phyloP scores from a whole-genome alignment of 306 rosid species.

The Dryas alaskensis region DNA sequence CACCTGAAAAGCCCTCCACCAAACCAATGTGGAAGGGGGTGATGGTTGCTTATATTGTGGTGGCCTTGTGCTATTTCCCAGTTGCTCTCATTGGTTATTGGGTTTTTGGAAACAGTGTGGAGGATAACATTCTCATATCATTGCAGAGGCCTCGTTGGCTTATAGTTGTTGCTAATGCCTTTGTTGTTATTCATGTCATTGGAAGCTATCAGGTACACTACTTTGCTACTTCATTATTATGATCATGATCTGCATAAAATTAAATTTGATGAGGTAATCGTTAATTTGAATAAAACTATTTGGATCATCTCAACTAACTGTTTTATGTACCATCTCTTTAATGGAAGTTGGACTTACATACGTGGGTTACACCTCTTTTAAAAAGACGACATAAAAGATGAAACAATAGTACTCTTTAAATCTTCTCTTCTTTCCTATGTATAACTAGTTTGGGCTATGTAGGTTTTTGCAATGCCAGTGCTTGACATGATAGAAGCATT shows the following conservation, averaged over 20 bases:
- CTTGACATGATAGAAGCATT: slow-evolving; percentile 36
- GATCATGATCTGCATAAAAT: background rate
- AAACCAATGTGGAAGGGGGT: slow-evolving; percentile 49
- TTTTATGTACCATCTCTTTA: background rate
- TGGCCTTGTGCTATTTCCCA: slow-evolving; percentile 43
- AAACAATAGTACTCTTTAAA: no score
- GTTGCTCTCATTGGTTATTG: slow-evolving; percentile 38
- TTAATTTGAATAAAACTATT: no score
- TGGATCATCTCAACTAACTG: no score
- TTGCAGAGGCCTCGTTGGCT: slow-evolving; percentile 41
- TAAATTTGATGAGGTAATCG: background rate
- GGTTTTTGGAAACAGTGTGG: slow-evolving; percentile 35
- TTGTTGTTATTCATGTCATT: slow-evolving; percentile 47
- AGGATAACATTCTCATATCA: slow-evolving; percentile 39
- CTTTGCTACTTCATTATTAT: background rate
- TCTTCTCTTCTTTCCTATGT: background rate
- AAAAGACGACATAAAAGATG: no score
- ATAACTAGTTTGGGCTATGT: background rate
- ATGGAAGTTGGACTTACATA: background rate
- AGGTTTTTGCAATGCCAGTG: slow-evolving; percentile 42
- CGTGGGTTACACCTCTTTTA: no score
- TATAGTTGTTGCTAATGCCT: slow-evolving; percentile 26
- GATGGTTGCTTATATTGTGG: slow-evolving; percentile 29
- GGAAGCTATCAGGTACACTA: slow-evolving; percentile 38
- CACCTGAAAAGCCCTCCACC: slow-evolving; percentile 32